Base-by-base conservation (phyloP, 345 rosid genomes). In the Kandelia obovata region DNA sequence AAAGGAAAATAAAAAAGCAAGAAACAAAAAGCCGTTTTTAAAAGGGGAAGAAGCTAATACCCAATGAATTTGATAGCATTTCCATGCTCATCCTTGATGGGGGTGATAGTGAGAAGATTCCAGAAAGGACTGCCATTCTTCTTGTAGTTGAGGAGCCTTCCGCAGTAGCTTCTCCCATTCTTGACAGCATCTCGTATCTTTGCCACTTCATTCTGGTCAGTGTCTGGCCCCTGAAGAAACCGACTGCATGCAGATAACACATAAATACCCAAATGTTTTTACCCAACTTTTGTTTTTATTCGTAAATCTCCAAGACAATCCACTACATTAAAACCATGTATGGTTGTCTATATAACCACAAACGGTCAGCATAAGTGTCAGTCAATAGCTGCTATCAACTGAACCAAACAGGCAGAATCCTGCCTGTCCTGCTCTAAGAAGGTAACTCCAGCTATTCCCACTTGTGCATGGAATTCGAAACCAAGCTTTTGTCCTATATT, bases 41-140 rank as follows among this genome's bases (percentile, higher is more conserved):
- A 28, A 39, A 30, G 53, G 43, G 7, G 53, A 34, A 67, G 68
- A 74, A 74, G 30, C 35, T 2, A 67, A 34, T 58, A 92, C 98
- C 97, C 99, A 13, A 95, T 95, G 72, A 91, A 95, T 78, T 88
- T 91, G 83, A 95, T 91, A 79, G 87, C 68, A 52, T 85, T 89
- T 56, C 96, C 99, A 17, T 62, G 61, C 51, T 85, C 92, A 69
- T 95, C 93, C 75, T 95, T 91, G 74, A 95, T 92, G 46, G 96
- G 96, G 61, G 92, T 95, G 78, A 95, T 56, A 9, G 99, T 95
- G 78, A 91, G 92, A 70, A 95, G 96, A 81, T 95, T 95, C 99
- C 99, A 91, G 81, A 95, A 95, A 53, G 99, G 93, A 21, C 89
- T 91, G 30, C 89, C 91, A 32, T 95, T 81, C 72, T 89, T 95